A percentile compares a stretch with the other conserved stretches of the same genome.
Evolutionary conservation across 2,329 filamentous ascomycete genomes (phyloP).

Genomic region (Pseudogymnoascus verrucosus): DNA sequence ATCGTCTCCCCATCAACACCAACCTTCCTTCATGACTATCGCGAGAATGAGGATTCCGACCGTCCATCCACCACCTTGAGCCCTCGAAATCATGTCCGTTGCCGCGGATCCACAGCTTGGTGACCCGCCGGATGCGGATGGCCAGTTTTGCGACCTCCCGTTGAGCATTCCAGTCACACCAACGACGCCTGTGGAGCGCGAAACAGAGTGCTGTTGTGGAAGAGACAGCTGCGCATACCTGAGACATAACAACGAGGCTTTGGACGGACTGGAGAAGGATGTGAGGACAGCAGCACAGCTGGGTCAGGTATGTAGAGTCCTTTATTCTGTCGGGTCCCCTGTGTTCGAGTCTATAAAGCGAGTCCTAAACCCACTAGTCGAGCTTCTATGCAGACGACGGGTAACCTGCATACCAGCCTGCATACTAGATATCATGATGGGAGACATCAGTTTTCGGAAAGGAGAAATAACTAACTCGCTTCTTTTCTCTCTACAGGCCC

Average conservation of each 20-base stretch:
- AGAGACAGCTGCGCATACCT: constrained; percentile 70
- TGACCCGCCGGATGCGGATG: constrained; percentile 1
- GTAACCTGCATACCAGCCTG: not conserved
- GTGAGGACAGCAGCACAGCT: constrained; percentile 78
- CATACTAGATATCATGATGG: not conserved
- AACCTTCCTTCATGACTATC: not conserved
- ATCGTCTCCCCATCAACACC: constrained; percentile 2
- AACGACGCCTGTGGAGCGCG: not conserved
- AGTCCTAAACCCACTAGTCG: not conserved
- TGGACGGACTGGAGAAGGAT: constrained; percentile 79
- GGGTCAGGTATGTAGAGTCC: constrained; percentile 68
- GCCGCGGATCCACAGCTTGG: not conserved
- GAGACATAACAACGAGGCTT: constrained; percentile 67
- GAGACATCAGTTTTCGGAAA: not conserved
- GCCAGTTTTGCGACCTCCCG: not conserved
- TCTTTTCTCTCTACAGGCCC: constrained; percentile 71
- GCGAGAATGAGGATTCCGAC: constrained; percentile 2
- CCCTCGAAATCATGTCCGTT: constrained; percentile 6
- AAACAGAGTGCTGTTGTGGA: constrained; percentile 73
- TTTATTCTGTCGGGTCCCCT: not conserved
- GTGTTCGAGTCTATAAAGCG: constrained; percentile 6
- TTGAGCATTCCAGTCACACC: not conserved
- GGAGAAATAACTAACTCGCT: constrained; percentile 40
- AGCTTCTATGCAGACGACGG: not conserved
- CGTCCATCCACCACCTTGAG: not conserved